A percentile compares a stretch with the other conserved stretches of the same genome.
Evolutionary conservation across 2,329 filamentous ascomycete species (phyloP).

Genomic region (Dothideomycetes sp.): DNA sequence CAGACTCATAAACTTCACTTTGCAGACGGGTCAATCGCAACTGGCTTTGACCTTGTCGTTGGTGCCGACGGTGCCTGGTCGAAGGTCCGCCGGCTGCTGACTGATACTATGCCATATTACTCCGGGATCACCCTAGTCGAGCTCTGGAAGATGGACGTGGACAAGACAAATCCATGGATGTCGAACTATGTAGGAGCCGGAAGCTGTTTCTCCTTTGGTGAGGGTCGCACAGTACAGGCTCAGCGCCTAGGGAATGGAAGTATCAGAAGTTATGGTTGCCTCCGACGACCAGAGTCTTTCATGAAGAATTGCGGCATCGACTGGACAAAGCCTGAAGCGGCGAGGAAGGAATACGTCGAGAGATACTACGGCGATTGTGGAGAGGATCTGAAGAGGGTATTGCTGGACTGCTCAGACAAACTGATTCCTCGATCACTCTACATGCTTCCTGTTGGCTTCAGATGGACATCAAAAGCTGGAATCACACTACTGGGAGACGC

Average conservation of each 20-base stretch:
- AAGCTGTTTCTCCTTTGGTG: neutral
- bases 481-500: conserved; percentile 49
- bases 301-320: conserved; percentile 13
- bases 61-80: conserved; percentile 40
- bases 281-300: conserved; percentile 18
- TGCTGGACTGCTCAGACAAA: conserved; percentile 29
- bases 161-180: conserved; percentile 20
- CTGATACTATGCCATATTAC: neutral
- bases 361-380: conserved; percentile 31
- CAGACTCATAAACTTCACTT: conserved; percentile 17
- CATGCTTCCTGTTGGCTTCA: conserved; percentile 37
- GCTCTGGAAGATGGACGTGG: neutral
- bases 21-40: conserved; percentile 19
- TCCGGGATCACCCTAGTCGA: neutral
- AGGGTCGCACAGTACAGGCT: neutral
- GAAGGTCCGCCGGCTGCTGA: conserved; percentile 22
- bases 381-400: conserved; percentile 29
- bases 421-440: conserved; percentile 36
- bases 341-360: conserved; percentile 29
- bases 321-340: conserved; percentile 24
- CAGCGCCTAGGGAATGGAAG: neutral
- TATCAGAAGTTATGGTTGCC: neutral
- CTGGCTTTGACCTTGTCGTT: conserved; percentile 33
- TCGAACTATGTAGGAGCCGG: conserved; percentile 9
- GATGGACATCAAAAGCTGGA: conserved; percentile 38